Evolutionary conservation across 225 moss, liverwort and hornwort genomes (phyloP).

Genomic region (Anthoceros angustus): DNA sequence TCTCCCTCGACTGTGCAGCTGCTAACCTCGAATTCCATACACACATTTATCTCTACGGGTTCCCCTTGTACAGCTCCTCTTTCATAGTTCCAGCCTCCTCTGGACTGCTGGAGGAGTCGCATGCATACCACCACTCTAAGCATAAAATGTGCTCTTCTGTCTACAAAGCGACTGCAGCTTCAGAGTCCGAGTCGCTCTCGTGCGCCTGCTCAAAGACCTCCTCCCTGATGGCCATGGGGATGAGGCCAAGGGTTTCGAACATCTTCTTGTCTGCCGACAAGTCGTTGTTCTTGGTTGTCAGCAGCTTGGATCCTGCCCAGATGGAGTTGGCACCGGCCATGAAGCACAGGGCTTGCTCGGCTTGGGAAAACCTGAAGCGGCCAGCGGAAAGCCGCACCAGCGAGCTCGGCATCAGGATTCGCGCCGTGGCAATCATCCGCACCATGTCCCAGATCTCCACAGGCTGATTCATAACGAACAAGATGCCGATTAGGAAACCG

Average conservation of each 20-base stretch:
- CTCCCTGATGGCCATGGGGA: constrained; percentile 68
- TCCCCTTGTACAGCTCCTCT: no score
- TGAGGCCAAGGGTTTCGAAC: constrained; percentile 81
- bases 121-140: no score
- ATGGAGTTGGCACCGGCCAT: constrained; percentile 97
- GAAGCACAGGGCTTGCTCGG: constrained; percentile 91
- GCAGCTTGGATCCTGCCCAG: constrained; percentile 85
- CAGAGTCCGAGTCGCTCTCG: not conserved
- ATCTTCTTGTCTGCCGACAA: constrained; percentile 72
- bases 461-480: constrained; percentile 24
- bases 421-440: constrained; percentile 85
- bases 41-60: no score
- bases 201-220: not conserved
- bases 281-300: constrained; percentile 89
- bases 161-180: no score
- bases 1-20: no score
- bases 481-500: not conserved
- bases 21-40: no score
- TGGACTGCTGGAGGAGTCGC: no score
- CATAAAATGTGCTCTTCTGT: no score
- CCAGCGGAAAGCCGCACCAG: constrained; percentile 97
- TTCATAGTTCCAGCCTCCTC: no score
- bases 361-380: constrained; percentile 83
- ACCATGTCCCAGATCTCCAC: constrained; percentile 99
- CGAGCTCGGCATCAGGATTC: constrained; percentile 86